phyloP scores from a whole-genome alignment of 306 rosid genomes.

The Senna tora region DNA sequence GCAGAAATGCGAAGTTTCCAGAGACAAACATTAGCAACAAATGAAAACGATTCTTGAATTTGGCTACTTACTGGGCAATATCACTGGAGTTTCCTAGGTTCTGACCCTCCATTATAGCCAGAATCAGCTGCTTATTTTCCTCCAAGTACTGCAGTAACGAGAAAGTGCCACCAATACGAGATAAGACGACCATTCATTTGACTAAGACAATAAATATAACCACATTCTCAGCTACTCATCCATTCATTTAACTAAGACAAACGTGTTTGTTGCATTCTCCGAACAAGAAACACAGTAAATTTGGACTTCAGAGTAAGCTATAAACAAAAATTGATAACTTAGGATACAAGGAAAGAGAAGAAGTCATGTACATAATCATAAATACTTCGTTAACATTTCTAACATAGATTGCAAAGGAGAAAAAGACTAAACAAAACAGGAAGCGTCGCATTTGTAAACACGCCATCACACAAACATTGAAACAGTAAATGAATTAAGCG shows the following conservation, averaged over 20 bases:
- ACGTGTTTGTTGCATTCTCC: neutral
- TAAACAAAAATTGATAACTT: constrained; percentile 38
- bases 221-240: too few species aligned
- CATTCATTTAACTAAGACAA: constrained; percentile 17
- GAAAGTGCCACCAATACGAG: constrained; percentile 18
- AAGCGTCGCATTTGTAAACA: constrained; percentile 33
- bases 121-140: constrained; percentile 59
- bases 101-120: constrained; percentile 50
- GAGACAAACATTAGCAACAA: constrained; percentile 34
- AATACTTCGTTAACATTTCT: too few species aligned
- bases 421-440: neutral
- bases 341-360: constrained; percentile 47
- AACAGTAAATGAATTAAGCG: neutral
- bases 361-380: neutral
- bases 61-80: constrained; percentile 46
- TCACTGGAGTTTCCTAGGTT: constrained; percentile 50
- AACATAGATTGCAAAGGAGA: neutral
- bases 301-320: neutral
- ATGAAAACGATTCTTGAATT: neutral
- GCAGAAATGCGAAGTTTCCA: neutral
- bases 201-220: too few species aligned
- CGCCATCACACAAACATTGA: neutral
- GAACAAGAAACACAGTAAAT: neutral
- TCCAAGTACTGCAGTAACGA: constrained; percentile 58
- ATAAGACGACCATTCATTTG: constrained; percentile 3